Base-by-base conservation (phyloP, 441 rosid species). In the Corymbia calophylla region DNA sequence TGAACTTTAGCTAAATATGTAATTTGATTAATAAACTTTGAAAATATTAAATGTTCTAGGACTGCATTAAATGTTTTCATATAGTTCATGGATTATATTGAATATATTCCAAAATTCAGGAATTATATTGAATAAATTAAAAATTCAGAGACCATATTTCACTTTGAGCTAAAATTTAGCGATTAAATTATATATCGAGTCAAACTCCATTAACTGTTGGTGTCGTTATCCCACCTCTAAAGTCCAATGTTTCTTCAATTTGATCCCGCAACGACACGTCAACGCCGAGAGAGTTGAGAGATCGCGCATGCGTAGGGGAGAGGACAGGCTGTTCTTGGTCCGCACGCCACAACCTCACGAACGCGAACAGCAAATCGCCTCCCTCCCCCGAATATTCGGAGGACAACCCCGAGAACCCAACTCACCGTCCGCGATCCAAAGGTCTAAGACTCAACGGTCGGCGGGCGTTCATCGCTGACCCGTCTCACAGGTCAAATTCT, bases 231-330 rank as follows among this genome's bases (percentile, higher is more conserved):
- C 6, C 44, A 14, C 44, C 31, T 77, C 31, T 44, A 47, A 47
- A 14, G 13, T 44, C 85, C 85, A 4, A 23, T 47, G 8, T 2
- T 7, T 13, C 53, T 77, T 44, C 48, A 27, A 39, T 39, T 23
- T 4, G 0, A 25, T 44, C 85, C 53, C 7, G 0, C 31, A 0
- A 15, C 0, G 53, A 44, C 25, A 77, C 53, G 85, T 77, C 85
- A 44, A 25, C 27, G 53, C 53, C 18, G 85, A 44, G 19, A 13
- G 85, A 1, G 51, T 1, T 23, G 47, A 29, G 0, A 29, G 82
- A 39, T 23, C 18, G 84, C n/a, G n/a, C 84, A 44, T 77, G 84
- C 51, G 84, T 12, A 44, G n/a, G 8, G 84, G 84, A 23, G n/a
- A 44, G 49, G 53, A 77, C 85, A 77, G 31, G 6, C 18, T 44